These are phyloP conservation scores for Fusarium sp. DNA, from an alignment of 2,329 filamentous ascomycete genomes.

Conservation along the genomic window DNA sequence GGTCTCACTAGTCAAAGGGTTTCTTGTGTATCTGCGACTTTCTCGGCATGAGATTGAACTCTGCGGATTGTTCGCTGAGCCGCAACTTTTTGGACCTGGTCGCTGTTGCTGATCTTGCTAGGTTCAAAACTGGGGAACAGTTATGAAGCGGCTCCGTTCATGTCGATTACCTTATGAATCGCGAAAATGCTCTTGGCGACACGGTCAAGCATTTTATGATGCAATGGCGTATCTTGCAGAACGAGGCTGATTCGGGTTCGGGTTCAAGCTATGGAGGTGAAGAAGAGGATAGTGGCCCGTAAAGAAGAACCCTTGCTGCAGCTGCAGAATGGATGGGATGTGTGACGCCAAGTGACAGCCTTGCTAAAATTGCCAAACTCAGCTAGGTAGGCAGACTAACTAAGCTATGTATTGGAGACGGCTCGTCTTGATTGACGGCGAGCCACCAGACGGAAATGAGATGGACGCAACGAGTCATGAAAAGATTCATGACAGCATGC, in stretches of 20 bases:
- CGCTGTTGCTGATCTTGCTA: not conserved
- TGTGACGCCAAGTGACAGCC: constrained; percentile 14
- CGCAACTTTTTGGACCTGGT: not conserved
- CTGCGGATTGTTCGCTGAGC: not conserved
- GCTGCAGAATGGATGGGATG: not conserved
- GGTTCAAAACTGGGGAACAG: not conserved
- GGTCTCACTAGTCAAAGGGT: constrained; percentile 17
- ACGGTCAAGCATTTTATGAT: not conserved
- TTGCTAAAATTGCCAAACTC: constrained; percentile 11
- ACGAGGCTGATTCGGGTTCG: not conserved
- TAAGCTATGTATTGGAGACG: constrained; percentile 29
- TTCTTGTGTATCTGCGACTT: not conserved
- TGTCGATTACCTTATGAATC: not conserved
- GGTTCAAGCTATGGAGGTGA: not conserved
- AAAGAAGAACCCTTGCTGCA: not conserved
- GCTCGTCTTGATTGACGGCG: constrained; percentile 11
- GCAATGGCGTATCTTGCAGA: not conserved
- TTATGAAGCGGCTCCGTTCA: constrained; percentile 7
- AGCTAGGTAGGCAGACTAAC: constrained; percentile 1
- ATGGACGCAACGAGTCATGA: constrained; percentile 34
- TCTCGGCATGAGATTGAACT: not conserved
- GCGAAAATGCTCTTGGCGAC: not conserved
- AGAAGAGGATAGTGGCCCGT: not conserved
- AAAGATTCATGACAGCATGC: constrained; percentile 27
- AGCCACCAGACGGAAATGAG: constrained; percentile 32